Evolutionary conservation across 1,284 basidiomycete species (phyloP).

Genomic region (Naganishia sp.): DNA sequence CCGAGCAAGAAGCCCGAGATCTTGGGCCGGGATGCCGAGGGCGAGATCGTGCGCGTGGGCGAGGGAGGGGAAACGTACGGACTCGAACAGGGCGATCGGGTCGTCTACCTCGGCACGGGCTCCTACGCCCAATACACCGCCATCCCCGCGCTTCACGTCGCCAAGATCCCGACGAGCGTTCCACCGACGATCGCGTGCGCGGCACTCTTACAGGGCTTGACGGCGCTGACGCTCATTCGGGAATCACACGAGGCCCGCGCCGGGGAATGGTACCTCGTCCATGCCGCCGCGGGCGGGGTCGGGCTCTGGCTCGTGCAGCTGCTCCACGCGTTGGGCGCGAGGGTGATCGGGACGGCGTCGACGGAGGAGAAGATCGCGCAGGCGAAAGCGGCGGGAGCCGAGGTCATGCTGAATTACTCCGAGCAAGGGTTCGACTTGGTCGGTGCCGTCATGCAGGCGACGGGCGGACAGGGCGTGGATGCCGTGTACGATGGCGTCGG

Average conservation of each 20-base stretch:
- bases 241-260: conserved; percentile 79
- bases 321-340: conserved; percentile 66
- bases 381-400: conserved; percentile 78
- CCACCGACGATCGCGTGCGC: conserved; percentile 69
- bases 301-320: conserved; percentile 59
- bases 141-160: conserved; percentile 65
- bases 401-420: conserved; percentile 63
- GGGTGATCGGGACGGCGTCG: conserved; percentile 92
- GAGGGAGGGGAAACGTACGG: conserved; percentile 63
- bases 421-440: conserved; percentile 64
- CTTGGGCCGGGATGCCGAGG: conserved; percentile 77
- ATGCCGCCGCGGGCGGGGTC: conserved; percentile 82
- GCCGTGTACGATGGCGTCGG: conserved; percentile 91
- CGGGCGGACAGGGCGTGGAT: conserved; percentile 66
- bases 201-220: conserved; percentile 72
- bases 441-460: conserved; percentile 51
- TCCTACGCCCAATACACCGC: conserved; percentile 76
- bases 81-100: conserved; percentile 48
- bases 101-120: conserved; percentile 60
- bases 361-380: conserved; percentile 78
- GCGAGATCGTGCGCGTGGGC: conserved; percentile 72
- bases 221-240: conserved; percentile 73
- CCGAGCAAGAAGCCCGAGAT: conserved; percentile 65
- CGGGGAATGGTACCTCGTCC: conserved; percentile 61
- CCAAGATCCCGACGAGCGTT: conserved; percentile 58